Conservation (phyloP, 2,329 filamentous ascomycete species). For the Hortaea werneckii region DNA sequence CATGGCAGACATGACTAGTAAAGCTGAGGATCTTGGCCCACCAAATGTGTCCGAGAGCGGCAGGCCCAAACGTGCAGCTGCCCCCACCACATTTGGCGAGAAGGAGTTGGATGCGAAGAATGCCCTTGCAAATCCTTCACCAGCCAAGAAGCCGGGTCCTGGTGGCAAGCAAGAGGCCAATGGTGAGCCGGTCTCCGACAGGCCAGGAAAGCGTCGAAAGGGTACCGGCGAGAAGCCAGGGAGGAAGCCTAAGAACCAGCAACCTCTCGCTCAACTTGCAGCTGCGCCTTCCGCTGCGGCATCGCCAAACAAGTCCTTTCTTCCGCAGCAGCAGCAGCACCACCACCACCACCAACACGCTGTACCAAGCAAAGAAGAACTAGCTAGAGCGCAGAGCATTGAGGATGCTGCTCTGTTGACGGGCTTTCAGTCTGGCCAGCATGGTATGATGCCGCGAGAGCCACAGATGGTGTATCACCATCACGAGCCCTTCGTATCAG, state of each 20-base stretch:
- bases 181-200: conserved; percentile 21
- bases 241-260: conserved; percentile 31
- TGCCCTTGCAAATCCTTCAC: conserved; percentile 46
- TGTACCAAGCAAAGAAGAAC: conserved; percentile 20
- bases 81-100: conserved; percentile 65
- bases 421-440: conserved; percentile 17
- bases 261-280: conserved; percentile 28
- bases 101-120: conserved; percentile 53
- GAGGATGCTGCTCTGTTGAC: conserved; percentile 26
- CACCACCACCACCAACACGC: conserved; percentile 13
- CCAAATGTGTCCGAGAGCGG: conserved; percentile 36
- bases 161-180: conserved; percentile 16
- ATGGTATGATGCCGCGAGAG: conserved; percentile 10
- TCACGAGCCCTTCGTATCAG: conserved; percentile 11
- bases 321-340: too few relatives aligned
- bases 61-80: conserved; percentile 43
- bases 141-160: conserved; percentile 26
- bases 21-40: conserved; percentile 24
- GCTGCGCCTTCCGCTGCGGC: conserved; percentile 14
- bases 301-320: conserved; percentile 15
- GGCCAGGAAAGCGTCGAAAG: conserved; percentile 22
- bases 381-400: conserved; percentile 14
- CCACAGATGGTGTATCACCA: conserved; percentile 12
- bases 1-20: conserved; percentile 50
- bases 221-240: conserved; percentile 25